A percentile compares a stretch with the other conserved stretches of the same genome.
These are phyloP conservation scores for Emydomyces testavorans DNA, from an alignment of 2,329 filamentous ascomycete species.

Conservation along the genomic window DNA sequence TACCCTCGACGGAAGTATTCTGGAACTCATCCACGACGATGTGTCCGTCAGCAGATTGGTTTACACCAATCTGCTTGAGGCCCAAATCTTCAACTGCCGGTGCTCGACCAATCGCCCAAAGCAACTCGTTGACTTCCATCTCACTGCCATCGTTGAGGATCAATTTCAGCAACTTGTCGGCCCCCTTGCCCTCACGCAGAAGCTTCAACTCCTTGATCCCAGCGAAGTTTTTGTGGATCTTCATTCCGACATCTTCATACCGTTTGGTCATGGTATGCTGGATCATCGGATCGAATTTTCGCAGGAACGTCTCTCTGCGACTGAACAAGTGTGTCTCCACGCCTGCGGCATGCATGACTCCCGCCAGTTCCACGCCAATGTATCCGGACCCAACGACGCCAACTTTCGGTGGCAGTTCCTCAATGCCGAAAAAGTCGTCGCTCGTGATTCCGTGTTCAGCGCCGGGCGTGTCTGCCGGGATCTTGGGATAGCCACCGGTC, in stretches of 20 bases:
- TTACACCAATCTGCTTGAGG: slow-evolving; percentile 34
- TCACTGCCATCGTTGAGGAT: slow-evolving; percentile 34
- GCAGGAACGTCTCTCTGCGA: slow-evolving; percentile 37
- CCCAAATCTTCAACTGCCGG: slow-evolving; percentile 37
- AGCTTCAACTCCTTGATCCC: slow-evolving; percentile 40
- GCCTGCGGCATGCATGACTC: slow-evolving; percentile 40
- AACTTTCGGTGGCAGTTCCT: slow-evolving; percentile 40
- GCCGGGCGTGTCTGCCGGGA: slow-evolving; percentile 35
- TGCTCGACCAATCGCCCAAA: slow-evolving; percentile 41
- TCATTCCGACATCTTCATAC: slow-evolving; percentile 40
- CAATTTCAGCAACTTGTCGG: slow-evolving; percentile 38
- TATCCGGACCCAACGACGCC: slow-evolving; percentile 43
- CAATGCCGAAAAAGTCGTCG: slow-evolving; percentile 42
- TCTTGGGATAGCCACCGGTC: slow-evolving; percentile 37
- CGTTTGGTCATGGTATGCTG: slow-evolving; percentile 42
- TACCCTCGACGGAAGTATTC: slow-evolving; percentile 37
- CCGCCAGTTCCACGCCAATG: slow-evolving; percentile 42
- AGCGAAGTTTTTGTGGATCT: slow-evolving; percentile 37
- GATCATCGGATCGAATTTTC: slow-evolving; percentile 44
- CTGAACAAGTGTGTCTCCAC: slow-evolving; percentile 44
- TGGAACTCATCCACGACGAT: slow-evolving; percentile 41
- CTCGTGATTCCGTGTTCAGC: slow-evolving; percentile 42
- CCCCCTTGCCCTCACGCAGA: slow-evolving; percentile 34
- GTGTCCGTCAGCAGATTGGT: slow-evolving; percentile 31
- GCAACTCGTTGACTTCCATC: slow-evolving; percentile 39